These are phyloP conservation scores for Luzula sylvatica DNA, from an alignment of 176 grass and related monocot genomes.

Conservation along the genomic window DNA sequence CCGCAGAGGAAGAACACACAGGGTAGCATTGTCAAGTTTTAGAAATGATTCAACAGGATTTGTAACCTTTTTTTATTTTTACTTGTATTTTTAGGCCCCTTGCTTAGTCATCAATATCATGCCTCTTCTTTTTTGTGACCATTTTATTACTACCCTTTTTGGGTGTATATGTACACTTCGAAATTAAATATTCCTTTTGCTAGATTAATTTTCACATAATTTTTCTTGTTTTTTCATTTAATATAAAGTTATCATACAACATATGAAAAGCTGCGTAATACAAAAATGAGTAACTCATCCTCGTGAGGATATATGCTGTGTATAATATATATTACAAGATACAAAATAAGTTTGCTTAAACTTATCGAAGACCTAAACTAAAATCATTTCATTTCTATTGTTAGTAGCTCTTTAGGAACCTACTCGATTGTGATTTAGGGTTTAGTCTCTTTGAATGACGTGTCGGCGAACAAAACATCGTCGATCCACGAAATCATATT, in stretches of 20 bases:
- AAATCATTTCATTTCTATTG: slow-evolving; percentile 22
- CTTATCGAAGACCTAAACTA: slow-evolving; percentile 9
- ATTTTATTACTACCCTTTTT: background rate
- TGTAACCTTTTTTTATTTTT: slow-evolving; percentile 14
- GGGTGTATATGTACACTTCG: slow-evolving; percentile 8
- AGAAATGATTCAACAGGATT: slow-evolving; percentile 14
- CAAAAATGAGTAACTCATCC: background rate
- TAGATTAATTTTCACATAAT: slow-evolving; percentile 13
- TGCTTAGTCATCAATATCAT: slow-evolving; percentile 11
- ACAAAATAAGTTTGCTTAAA: slow-evolving; percentile 10
- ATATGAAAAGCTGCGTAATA: background rate
- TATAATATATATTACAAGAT: slow-evolving; percentile 18
- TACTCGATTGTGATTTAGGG: slow-evolving; percentile 7
- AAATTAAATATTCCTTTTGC: background rate
- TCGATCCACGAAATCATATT: slow-evolving; percentile 91
- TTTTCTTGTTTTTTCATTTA: background rate
- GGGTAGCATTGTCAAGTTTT: slow-evolving; percentile 19
- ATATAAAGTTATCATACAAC: background rate
- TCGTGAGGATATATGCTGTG: background rate
- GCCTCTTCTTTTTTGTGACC: background rate
- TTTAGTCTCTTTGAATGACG: slow-evolving; percentile 31
- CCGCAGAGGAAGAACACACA: slow-evolving; percentile 8
- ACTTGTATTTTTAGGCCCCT: slow-evolving; percentile 16
- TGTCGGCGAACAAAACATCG: slow-evolving; percentile 74
- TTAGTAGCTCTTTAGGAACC: slow-evolving; percentile 1